Conservation (phyloP, 2,329 filamentous ascomycete species). For the Juglanconis oblonga region DNA sequence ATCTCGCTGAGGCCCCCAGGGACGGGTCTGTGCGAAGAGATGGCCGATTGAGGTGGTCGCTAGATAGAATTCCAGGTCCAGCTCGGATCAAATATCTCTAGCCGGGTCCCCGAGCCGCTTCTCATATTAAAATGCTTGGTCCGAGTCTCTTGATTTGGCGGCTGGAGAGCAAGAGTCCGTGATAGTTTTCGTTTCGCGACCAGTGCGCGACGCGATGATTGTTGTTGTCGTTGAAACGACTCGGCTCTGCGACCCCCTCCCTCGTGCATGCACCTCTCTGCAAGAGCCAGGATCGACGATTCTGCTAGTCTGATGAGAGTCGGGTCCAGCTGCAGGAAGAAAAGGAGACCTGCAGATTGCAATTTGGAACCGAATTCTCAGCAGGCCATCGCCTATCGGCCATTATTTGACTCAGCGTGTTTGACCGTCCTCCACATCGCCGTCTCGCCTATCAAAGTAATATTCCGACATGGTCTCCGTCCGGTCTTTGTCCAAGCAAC, state of each 20-base stretch:
- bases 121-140: not conserved
- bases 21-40: not conserved
- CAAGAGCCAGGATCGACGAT: constrained; percentile 9
- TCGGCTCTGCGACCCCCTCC: not conserved
- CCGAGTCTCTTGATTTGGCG: not conserved
- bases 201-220: not conserved
- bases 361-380: constrained; percentile 8
- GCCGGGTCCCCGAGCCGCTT: not conserved
- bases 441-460: not conserved
- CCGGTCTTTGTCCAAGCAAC: not conserved
- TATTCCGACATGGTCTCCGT: not conserved
- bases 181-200: not conserved
- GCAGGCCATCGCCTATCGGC: not conserved
- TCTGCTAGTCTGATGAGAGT: not conserved
- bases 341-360: constrained; percentile 17
- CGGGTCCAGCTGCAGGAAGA: constrained; percentile 13
- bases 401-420: not conserved
- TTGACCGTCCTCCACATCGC: not conserved
- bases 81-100: not conserved
- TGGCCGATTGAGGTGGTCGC: not conserved
- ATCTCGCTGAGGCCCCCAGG: not conserved
- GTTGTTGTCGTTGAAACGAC: not conserved
- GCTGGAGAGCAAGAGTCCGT: not conserved
- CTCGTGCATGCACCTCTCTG: constrained; percentile 5
- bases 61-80: not conserved